Evolutionary conservation across 371 early-diverging fungal genomes (phyloP).

Genomic region (Lichtheimia ornata): DNA sequence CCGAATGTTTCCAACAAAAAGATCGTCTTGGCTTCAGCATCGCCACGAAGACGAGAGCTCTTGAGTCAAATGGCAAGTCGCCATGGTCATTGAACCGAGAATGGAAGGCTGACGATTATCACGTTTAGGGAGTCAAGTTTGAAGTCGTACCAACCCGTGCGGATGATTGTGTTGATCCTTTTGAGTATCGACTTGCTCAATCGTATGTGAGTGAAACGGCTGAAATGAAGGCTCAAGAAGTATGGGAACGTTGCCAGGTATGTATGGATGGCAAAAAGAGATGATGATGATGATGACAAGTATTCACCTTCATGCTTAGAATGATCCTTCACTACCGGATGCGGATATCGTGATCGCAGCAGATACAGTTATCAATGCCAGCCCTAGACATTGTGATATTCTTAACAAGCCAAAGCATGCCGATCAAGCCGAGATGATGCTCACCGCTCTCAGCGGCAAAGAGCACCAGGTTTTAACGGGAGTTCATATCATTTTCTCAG

Average conservation of each 20-base stretch:
- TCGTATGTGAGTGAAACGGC: conserved; percentile 45
- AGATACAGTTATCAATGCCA: conserved; percentile 77
- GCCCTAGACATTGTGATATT: conserved; percentile 32
- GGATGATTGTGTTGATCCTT: conserved; percentile 38
- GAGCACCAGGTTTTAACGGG: conserved; percentile 65
- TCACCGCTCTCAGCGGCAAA: conserved; percentile 55
- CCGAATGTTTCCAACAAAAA: conserved; percentile 28
- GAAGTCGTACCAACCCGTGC: conserved; percentile 52
- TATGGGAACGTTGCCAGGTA: conserved; percentile 38
- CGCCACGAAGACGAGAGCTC: conserved; percentile 81
- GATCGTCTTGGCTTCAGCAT: conserved; percentile 80
- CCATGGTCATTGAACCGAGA: not conserved
- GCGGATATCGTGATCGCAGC: conserved; percentile 75
- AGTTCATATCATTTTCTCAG: not conserved
- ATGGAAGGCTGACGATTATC: not conserved
- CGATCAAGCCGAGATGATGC: conserved; percentile 60
- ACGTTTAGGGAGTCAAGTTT: conserved; percentile 59
- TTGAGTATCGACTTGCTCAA: conserved; percentile 21
- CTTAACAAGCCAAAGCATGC: conserved; percentile 62
- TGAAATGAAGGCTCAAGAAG: conserved; percentile 38
- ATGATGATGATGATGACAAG: not conserved
- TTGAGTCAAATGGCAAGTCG: conserved; percentile 57
- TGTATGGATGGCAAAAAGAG: not conserved
- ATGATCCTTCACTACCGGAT: conserved; percentile 28
- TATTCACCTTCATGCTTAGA: conserved; percentile 12